Base-by-base conservation (phyloP, 345 rosid genomes). In the Moricandia arvensis region DNA sequence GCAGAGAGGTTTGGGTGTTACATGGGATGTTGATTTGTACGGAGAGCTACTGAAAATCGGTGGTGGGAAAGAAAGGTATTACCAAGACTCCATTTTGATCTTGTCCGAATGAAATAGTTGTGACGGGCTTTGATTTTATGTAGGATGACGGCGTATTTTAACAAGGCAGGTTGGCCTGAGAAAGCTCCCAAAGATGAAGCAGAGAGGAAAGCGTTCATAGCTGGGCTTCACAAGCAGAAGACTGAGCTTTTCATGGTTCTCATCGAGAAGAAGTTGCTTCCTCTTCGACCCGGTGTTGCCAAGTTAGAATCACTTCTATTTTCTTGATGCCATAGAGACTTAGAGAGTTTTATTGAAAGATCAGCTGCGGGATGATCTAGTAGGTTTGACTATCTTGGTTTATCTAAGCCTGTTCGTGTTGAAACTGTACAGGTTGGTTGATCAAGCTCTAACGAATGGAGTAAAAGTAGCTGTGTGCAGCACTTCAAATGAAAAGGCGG, bases 401-500 rank as follows among this genome's bases (percentile, higher is more conserved):
- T 21, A 21, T 21, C 24, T 21, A 21, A 21, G 24, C 24, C 24
- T 21, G 24, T 21, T 21, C 24, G 24, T 21, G 24, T 21, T 21
- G 24, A 21, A 21, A 21, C 24, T 21, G 49, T 8, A 65, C 87
- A 94, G 98, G 90, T 74, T 91, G 83, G 47, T 94, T 66, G 96
- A 94, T 84, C 97, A 94, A 82, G 97, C 97, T 78, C 71, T 94
- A 76, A 87, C 80, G 31, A 91, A 84, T 60, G 96, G 89, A 78
- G 93, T 91, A 18, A 80, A 83, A 79, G 96, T 94, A 53, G 97
- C 98, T 3, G 98, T 94, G 55, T 91, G 97, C 83, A 91, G 97
- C 74, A 91, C 97, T 65, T 94, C 98, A 8, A 91, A 91, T 85
- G 96, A 91, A 88, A 94, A 94, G 92, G 97, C 96, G 92, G 97